A percentile compares a stretch with the other conserved stretches of the same genome.
Evolutionary conservation across 768 basidiomycete genomes (phyloP).

Genomic region (Amanita brunnescens): DNA sequence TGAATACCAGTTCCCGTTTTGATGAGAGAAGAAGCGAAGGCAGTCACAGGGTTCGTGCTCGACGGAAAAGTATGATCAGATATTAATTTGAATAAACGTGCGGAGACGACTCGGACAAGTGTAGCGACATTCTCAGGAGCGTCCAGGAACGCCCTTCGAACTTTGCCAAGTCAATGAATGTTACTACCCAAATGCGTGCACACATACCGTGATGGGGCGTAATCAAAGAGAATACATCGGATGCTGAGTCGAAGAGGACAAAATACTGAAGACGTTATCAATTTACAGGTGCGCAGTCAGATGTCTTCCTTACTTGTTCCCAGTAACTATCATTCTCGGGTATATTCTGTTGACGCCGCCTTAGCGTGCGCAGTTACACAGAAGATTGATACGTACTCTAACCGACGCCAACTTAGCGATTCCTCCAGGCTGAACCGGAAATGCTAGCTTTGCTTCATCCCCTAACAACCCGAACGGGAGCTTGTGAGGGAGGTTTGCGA

Average conservation of each 20-base stretch:
- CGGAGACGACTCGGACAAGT: conserved; percentile 62
- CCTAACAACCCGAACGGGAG: conserved; percentile 73
- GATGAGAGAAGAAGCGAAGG: conserved; percentile 65
- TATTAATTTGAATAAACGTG: conserved; percentile 64
- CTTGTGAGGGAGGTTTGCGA: conserved; percentile 63
- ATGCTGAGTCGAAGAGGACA: conserved; percentile 78
- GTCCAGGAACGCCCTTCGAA: conserved; percentile 71
- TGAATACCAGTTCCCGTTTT: conserved; percentile 40
- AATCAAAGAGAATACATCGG: conserved; percentile 86
- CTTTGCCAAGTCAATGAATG: conserved; percentile 27
- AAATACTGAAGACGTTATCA: conserved; percentile 49
- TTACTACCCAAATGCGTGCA: conserved; percentile 7
- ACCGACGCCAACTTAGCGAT: conserved; percentile 66
- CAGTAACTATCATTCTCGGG: conserved; percentile 73
- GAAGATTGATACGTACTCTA: conserved; percentile 44
- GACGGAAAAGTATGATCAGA: conserved; percentile 78
- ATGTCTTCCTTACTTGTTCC: conserved; percentile 59
- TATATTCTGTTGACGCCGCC: conserved; percentile 48
- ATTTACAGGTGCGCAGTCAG: background rate
- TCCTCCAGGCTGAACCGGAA: conserved; percentile 75
- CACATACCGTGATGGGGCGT: conserved; percentile 75
- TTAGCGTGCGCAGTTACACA: background rate
- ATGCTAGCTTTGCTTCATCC: conserved; percentile 85
- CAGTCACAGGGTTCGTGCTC: conserved; percentile 45
- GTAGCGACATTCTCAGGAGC: conserved; percentile 85